Base-by-base conservation (phyloP, 257 asterid genomes). In the Solanum chilense region DNA sequence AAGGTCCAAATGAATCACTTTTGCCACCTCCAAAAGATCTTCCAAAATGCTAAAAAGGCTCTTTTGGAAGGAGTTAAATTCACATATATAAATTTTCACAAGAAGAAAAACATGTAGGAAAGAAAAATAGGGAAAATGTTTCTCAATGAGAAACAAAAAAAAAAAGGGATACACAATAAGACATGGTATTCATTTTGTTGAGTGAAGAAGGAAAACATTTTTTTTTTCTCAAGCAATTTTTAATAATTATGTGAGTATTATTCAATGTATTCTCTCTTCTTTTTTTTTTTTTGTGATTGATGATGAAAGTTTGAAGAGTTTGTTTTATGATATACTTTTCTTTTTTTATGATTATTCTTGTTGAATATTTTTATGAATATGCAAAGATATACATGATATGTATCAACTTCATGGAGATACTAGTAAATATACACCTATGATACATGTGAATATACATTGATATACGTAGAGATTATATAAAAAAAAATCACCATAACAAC, bases 1-100 rank as follows among this genome's bases (percentile, higher is more conserved):
- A 93, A 58, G 96, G 95, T 5, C 91, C 94, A 11, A 92, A 92
- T 76, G 88, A 94, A 78, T 92, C 94, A 3, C 75, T 96, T 87
- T 77, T 94, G 33, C 98, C 98, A 45, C 99, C 99, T 58, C 99
- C 99, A 44, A 91, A 91, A 27, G 98, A 96, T 90, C 90, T 96
- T 83, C 99, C 99, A 64, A 88, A 92, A 74, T 96, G 99, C 86
- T 96, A 89, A 91, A 20, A 33, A 10, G 12, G 27, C 16, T 27
- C 42, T 20, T 47, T 80, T 29, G 5, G 29, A 78, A 78, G 84
- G 64, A 78, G 25, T 44, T 8, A 25, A 78, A 45, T 78, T 80
- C 18, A 9, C 20, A 80, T 0, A 11, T 21, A 41, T 58, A 23
- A 76, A 41, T 41, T 41, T 39, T 75, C 12, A 75, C 3, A 29